Evolutionary conservation across 768 basidiomycete genomes (phyloP).

Genomic region (Lentinus brumalis): DNA sequence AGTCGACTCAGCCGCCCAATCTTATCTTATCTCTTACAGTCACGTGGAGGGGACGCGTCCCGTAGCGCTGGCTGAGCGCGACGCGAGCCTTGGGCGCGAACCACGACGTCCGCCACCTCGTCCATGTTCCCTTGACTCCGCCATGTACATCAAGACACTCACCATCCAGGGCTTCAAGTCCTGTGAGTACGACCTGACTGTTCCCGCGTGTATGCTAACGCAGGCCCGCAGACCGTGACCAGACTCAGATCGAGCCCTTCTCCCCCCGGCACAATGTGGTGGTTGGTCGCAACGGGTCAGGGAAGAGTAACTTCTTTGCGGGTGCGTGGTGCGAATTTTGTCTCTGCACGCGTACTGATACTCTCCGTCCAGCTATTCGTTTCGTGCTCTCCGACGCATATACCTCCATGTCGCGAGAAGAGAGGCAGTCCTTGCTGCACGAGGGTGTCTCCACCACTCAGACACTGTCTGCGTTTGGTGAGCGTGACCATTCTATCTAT

Average conservation of each 20-base stretch:
- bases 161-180: constrained; percentile 98
- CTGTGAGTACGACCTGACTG: constrained; percentile 51
- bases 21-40: neutral
- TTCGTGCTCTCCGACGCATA: constrained; percentile 98
- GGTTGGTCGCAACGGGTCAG: constrained; percentile 95
- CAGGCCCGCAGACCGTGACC: constrained; percentile 68
- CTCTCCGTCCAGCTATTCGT: constrained; percentile 53
- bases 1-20: constrained; percentile 1
- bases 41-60: neutral
- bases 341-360: neutral
- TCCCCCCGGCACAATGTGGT: constrained; percentile 94
- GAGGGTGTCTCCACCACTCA: constrained; percentile 88
- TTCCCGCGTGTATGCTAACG: neutral
- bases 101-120: neutral
- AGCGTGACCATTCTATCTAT: constrained; percentile 21
- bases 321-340: constrained; percentile 49
- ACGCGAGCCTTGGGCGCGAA: neutral
- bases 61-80: neutral
- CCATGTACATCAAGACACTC: constrained; percentile 85
- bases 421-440: constrained; percentile 89
- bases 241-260: constrained; percentile 93
- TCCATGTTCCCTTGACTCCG: neutral
- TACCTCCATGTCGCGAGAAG: constrained; percentile 91
- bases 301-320: constrained; percentile 98
- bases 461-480: constrained; percentile 90